Base-by-base conservation (phyloP, 306 rosid species). In the Pterocarpus santalinus region DNA sequence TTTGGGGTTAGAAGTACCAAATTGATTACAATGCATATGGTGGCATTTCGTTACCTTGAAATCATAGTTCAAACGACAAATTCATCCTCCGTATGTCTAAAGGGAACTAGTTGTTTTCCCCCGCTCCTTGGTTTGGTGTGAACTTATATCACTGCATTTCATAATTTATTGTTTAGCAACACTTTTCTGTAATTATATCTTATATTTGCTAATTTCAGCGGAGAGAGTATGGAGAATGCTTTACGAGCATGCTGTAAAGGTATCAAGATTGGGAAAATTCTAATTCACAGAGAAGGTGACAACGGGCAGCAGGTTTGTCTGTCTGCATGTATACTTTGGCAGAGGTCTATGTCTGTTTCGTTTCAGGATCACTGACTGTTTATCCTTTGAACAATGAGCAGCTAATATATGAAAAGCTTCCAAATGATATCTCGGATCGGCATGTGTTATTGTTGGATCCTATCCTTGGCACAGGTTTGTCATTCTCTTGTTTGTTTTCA, bases 191-290 rank as follows among this genome's bases (percentile, higher is more conserved):
- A 58, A 11, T 63, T 56, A 39, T 52, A 52, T 36, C 7, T 58
- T 35, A 68, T 64, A 46, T 85, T 73, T 51, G 57, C 60, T 57
- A 8, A 77, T 85, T 76, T 76, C 89, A 96, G 99, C 78, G 99
- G 99, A 38, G 99, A 96, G 91, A 96, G 99, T 80, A 96, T 96
- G 99, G 99, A 96, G 87, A 96, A 96, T 81, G 99, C 99, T 72
- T 82, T 96, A 82, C 88, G 99, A 74, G 98, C 98, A 66, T 96
- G 99, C 80, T 93, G 99, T 81, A 93, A 96, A 87, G 99, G 99
- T 82, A 96, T 96, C 84, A 96, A 96, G 93, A 96, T 96, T 77
- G 99, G 99, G 65, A 96, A 96, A 88, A 96, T 93, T 86, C 90
- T 93, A 68, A 96, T 96, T 85, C 99, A 96, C 69, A 88, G 99